Conservation (phyloP, 2,329 filamentous ascomycete genomes). For the Verticillium nonalfalfae region DNA sequence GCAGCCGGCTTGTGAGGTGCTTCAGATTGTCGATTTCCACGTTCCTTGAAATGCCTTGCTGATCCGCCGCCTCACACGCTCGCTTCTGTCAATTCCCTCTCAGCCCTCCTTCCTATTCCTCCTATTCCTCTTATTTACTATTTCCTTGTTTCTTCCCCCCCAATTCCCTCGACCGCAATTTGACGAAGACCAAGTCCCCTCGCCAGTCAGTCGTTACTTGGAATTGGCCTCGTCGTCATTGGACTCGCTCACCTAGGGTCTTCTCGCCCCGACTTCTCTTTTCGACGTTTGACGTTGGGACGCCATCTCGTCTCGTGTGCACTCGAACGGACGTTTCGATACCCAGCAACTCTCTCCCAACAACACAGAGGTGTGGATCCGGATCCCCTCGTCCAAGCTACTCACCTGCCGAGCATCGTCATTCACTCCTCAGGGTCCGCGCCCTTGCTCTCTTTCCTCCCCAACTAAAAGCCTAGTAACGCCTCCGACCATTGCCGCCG, state of each 20-base stretch:
- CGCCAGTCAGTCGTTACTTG: slow-evolving; percentile 9
- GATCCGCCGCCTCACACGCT: slow-evolving; percentile 10
- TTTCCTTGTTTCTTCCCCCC: slow-evolving; percentile 1
- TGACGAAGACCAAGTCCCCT: slow-evolving; percentile 9
- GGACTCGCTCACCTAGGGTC: not conserved
- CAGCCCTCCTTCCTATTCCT: slow-evolving; percentile 6
- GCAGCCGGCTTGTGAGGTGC: slow-evolving; percentile 5
- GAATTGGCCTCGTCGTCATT: slow-evolving; percentile 6
- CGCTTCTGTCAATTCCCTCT: slow-evolving; percentile 3
- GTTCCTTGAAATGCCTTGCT: slow-evolving; percentile 10
- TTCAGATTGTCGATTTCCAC: slow-evolving; percentile 1
- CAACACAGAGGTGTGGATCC: not conserved
- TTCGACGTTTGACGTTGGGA: not conserved
- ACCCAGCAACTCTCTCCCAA: not conserved
- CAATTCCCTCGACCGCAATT: not conserved
- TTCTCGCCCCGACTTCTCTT: slow-evolving; percentile 1
- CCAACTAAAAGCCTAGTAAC: not conserved
- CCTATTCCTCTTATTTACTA: slow-evolving; percentile 1
- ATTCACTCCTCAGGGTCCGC: slow-evolving; percentile 3
- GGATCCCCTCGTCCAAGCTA: slow-evolving; percentile 1
- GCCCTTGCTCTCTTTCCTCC: not conserved
- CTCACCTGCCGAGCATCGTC: not conserved
- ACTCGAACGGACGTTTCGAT: not conserved
- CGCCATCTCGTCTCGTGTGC: not conserved
- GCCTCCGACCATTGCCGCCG: not conserved